Evolutionary conservation across 768 basidiomycete genomes (phyloP), one percentile per base, ranked within the genome.

Genomic region (Crucibulum laeve): DNA sequence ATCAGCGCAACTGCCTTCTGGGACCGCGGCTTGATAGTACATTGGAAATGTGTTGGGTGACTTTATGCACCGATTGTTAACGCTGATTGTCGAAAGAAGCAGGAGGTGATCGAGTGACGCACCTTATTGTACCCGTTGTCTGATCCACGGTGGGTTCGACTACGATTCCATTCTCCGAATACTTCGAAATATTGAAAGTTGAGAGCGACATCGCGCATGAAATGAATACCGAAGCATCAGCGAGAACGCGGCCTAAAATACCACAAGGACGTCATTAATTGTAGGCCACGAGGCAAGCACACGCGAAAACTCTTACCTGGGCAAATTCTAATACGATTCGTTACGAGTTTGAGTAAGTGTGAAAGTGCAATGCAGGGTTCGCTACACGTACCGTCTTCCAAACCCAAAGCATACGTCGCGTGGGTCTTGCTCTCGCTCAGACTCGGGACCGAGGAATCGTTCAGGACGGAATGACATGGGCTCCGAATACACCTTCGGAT

Each of bases 331-430:
- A n/a, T 18, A n/a, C 38, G 18, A 37, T n/a, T 37, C 10, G 10
- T 18, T 13, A 15, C 18, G 18, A 2, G 35, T 14, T 34, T 41
- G 22, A 21, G 17, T 0, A 8, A 36, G 23, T 46, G 45, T 17
- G 7, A 34, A 21, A 40, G 5, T 42, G 17, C 32, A 33, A n/a
- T 24, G 32, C 14, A 36, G 18, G 36, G 22, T 43, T 11, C 14
- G 39, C 35, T 21, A 37, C 13, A 24, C 48, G 38, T 30, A 58
- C 67, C 79, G 69, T 53, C 79, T 58, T 23, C 77, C 79, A 40
- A 78, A 81, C 3, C 79, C 79, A 46, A 79, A 81, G 39, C 68
- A 71, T 30, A 71, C 53, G 4, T 58, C 55, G 15, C 67, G 66
- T 14, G 77, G 73, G 40, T 77, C 75, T 15, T 40, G 50, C 46